Evolutionary conservation across 805 yeast species (phyloP), one percentile per base, ranked within the genome.

Genomic region (Yamadazyma kitorensis): DNA sequence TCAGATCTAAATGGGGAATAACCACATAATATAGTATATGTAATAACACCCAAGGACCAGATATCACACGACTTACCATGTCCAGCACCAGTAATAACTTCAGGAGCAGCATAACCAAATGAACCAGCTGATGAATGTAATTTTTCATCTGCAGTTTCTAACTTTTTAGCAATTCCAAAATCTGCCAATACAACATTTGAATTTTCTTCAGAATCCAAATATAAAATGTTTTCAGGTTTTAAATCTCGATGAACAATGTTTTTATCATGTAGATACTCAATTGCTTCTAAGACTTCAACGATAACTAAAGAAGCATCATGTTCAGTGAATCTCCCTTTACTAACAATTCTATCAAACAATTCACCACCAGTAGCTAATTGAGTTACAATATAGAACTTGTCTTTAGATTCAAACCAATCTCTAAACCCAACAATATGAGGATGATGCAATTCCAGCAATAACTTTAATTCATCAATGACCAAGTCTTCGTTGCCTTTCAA

Each of bases 321-420:
- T 57, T 91, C 98, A 4, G 96, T 86, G 59, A 87, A 91, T 36
- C 80, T 73, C 10, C 97, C 96, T 49, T 80, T 69, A 31, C 77
- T 67, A 25, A 88, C 73, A 43, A 91, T 87, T 34, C 97, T 67
- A 43, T 89, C 96, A 54, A 91, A 91, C 38, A 91, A 64, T 58
- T 91, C 98, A 32, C 98, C 98, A 19, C 98, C 98, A 2, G 88
- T 82, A 16, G 97, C 97, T 52, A 91, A 68, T 57, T 91, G 96
- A 2, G 97, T 91, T 13, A 87, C 96, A 39, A 91, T 82, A 54
- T 86, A 91, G 59, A 86, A 88, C 64, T 91, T 91, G 49, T 88
- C 96, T 57, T 77, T 83, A 18, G 87, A 77, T 64, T 91, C 97
- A 55, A 91, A 91, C 91, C 95, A 91, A 56, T 88, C 96, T 33